A percentile compares a stretch with the other conserved stretches of the same genome.
These are phyloP conservation scores for Solanum sparsipilum DNA, from an alignment of 257 asterid genomes.

Conservation along the genomic window DNA sequence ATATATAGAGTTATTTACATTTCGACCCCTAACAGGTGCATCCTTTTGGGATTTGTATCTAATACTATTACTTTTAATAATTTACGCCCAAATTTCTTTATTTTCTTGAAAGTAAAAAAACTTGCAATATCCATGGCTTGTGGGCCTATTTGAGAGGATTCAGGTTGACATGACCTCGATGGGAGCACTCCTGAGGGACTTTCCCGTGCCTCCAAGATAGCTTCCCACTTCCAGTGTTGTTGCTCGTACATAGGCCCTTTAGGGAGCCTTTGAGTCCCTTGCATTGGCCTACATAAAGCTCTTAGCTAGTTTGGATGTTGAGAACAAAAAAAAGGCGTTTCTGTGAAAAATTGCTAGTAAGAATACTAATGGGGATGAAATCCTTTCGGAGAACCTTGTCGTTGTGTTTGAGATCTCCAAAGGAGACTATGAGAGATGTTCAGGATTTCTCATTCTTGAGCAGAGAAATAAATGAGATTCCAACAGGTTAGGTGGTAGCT, in stretches of 20 bases:
- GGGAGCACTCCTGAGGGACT: neutral
- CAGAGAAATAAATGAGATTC: neutral
- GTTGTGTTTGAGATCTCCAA: neutral
- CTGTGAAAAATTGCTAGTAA: neutral
- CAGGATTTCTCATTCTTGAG: neutral
- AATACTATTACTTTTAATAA: neutral
- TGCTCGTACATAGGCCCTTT: neutral
- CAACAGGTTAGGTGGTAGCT: neutral
- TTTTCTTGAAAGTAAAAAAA: too few relatives aligned
- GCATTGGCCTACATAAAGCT: neutral
- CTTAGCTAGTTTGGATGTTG: neutral
- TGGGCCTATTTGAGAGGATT: neutral
- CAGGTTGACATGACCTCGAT: neutral
- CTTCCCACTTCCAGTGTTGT: neutral
- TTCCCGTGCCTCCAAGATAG: neutral
- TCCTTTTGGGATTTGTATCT: neutral
- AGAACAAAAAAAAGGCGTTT: too few relatives aligned
- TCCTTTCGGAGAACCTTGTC: neutral
- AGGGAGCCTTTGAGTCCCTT: neutral
- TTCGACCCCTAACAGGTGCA: neutral
- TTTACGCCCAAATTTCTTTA: neutral
- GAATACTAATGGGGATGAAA: neutral
- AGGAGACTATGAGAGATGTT: neutral
- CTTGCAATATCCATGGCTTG: neutral
- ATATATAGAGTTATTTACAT: too few relatives aligned